phyloP scores from a whole-genome alignment of 2,329 filamentous ascomycete species.

The Rhinocladiella similis region DNA sequence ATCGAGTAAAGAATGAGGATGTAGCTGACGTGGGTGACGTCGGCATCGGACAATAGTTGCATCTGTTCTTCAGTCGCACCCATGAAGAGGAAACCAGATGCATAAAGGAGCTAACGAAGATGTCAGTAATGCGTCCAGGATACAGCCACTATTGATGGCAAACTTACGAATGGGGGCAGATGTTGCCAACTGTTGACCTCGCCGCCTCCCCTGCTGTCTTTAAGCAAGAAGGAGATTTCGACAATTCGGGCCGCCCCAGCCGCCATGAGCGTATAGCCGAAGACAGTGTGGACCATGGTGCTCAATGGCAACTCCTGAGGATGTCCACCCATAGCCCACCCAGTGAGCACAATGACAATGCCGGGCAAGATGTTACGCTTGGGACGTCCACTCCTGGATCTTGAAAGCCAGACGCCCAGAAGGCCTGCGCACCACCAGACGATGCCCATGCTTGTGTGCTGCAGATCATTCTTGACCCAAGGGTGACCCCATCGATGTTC shows the following conservation, averaged over 20 bases:
- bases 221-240: constrained; percentile 85
- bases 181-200: constrained; percentile 74
- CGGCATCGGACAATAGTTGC: constrained; percentile 68
- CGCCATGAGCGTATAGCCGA: constrained; percentile 94
- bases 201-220: constrained; percentile 68
- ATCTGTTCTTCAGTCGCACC: constrained; percentile 97
- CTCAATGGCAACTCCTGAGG: constrained; percentile 82
- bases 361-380: constrained; percentile 92
- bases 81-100: constrained; percentile 96
- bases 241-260: constrained; percentile 82
- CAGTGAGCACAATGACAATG: constrained; percentile 87
- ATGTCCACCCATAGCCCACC: constrained; percentile 93
- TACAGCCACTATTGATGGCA: constrained; percentile 18
- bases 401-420: constrained; percentile 87
- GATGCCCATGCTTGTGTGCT: constrained; percentile 99
- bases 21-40: constrained; percentile 87
- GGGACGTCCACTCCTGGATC: constrained; percentile 76
- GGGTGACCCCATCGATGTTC: constrained; percentile 89
- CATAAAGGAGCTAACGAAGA: constrained; percentile 71
- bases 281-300: constrained; percentile 82
- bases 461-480: constrained; percentile 92
- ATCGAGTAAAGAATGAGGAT: constrained; percentile 88
- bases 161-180: constrained; percentile 67
- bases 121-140: constrained; percentile 29
- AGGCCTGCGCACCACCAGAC: constrained; percentile 97